These are phyloP conservation scores for Phytophthora sp. DNA, from an alignment of 352 stramenopile genomes.

Conservation along the genomic window DNA sequence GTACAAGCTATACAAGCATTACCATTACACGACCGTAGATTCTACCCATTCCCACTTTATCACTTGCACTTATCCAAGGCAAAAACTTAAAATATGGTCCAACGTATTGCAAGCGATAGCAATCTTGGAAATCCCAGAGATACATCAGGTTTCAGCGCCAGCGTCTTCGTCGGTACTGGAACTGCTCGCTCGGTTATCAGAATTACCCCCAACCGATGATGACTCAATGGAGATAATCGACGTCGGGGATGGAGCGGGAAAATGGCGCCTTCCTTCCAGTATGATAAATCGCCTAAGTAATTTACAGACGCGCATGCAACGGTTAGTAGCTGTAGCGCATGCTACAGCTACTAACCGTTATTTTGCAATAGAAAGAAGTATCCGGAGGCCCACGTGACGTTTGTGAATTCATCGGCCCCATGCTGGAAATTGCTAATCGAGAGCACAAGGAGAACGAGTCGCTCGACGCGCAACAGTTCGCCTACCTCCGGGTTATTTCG, in stretches of 20 bases:
- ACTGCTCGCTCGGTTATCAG: conserved; percentile 52
- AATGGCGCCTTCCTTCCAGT: conserved; percentile 71
- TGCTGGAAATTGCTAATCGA: conserved; percentile 52
- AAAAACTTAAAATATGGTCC: conserved; percentile 7
- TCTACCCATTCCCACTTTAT: neutral
- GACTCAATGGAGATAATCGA: conserved; percentile 54
- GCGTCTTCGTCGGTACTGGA: conserved; percentile 67
- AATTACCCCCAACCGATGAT: conserved; percentile 21
- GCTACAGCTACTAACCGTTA: too few species aligned
- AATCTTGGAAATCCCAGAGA: conserved; percentile 61
- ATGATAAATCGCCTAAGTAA: too few species aligned
- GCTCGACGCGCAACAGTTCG: conserved; percentile 32
- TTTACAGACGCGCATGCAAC: too few species aligned
- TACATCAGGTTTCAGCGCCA: conserved; percentile 72
- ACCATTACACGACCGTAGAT: too few species aligned
- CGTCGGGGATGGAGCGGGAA: conserved; percentile 74
- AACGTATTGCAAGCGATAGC: conserved; percentile 30
- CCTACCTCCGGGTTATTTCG: conserved; percentile 65
- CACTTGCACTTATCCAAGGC: neutral
- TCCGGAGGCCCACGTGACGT: conserved; percentile 53
- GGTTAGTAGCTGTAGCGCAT: too few species aligned
- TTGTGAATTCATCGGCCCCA: conserved; percentile 70
- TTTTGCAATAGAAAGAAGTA: conserved; percentile 47
- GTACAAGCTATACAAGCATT: conserved; percentile 8
- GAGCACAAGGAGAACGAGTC: conserved; percentile 47